Conservation (phyloP, 2,329 filamentous ascomycete genomes). For the Colletotrichum endophyticum region DNA sequence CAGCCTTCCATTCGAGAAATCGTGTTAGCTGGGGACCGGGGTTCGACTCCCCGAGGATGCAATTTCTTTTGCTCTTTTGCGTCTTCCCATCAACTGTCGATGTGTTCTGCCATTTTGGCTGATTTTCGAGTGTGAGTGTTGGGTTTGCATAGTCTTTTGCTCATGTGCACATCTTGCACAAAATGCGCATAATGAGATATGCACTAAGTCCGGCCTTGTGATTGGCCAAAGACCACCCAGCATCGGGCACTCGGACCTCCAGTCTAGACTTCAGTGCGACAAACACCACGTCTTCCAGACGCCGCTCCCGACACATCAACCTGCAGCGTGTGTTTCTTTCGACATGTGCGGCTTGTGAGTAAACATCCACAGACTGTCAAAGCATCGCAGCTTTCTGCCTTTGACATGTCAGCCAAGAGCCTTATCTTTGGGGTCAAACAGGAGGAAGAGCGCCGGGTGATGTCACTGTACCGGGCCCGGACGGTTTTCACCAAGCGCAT, state of each 20-base stretch:
- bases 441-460: neutral
- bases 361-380: neutral
- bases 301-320: neutral
- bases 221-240: neutral
- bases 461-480: neutral
- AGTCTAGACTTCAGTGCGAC: neutral
- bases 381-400: neutral
- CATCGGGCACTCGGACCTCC: neutral
- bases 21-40: constrained; percentile 4
- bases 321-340: neutral
- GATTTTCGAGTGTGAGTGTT: neutral
- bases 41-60: constrained; percentile 15
- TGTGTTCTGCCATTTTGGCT: too few species aligned
- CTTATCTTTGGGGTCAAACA: neutral
- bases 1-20: constrained; percentile 1
- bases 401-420: neutral
- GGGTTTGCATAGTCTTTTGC: neutral
- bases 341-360: neutral
- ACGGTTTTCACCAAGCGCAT: neutral
- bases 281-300: neutral
- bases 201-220: neutral
- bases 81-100: neutral
- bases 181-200: neutral
- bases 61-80: neutral
- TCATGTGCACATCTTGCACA: neutral